Evolutionary conservation across 2,329 filamentous ascomycete species (phyloP).

Genomic region (Diplocarpon mali): DNA sequence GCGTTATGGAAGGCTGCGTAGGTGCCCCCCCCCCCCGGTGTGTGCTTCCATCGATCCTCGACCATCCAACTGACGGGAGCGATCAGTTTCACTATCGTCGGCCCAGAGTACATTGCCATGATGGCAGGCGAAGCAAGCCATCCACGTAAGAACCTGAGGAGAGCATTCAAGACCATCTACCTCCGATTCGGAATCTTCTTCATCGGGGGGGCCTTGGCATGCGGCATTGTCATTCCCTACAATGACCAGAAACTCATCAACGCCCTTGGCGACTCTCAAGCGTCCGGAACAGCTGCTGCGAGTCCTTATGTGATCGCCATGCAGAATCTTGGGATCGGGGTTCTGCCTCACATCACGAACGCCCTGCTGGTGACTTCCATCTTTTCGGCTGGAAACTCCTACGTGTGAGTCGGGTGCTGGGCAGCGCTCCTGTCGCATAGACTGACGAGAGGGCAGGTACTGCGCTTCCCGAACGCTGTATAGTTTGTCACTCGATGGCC

Average conservation of each 20-base stretch:
- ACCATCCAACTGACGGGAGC: too few relatives aligned
- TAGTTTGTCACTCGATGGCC: constrained; percentile 53
- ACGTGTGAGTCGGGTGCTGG: constrained; percentile 29
- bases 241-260: constrained; percentile 45
- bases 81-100: constrained; percentile 26
- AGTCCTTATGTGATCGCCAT: constrained; percentile 45
- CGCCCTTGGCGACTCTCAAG: constrained; percentile 31
- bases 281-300: constrained; percentile 32
- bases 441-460: constrained; percentile 31
- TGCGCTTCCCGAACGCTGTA: constrained; percentile 59
- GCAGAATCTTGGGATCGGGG: constrained; percentile 51
- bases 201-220: constrained; percentile 53
- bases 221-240: constrained; percentile 56
- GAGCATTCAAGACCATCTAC: constrained; percentile 63
- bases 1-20: constrained; percentile 38
- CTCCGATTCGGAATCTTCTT: constrained; percentile 63
- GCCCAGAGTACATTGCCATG: constrained; percentile 53
- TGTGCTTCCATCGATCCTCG: too few relatives aligned
- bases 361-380: constrained; percentile 50
- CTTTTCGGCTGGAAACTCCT: constrained; percentile 49
- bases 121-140: constrained; percentile 60
- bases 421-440: background rate
- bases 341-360: constrained; percentile 58
- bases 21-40: background rate
- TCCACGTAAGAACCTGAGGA: constrained; percentile 51